Percentiles rank a stretch among this genome's conserved stretches.
These are phyloP conservation scores for Arthroderma sp. DNA, from an alignment of 2,329 filamentous ascomycete species.

Conservation along the genomic window DNA sequence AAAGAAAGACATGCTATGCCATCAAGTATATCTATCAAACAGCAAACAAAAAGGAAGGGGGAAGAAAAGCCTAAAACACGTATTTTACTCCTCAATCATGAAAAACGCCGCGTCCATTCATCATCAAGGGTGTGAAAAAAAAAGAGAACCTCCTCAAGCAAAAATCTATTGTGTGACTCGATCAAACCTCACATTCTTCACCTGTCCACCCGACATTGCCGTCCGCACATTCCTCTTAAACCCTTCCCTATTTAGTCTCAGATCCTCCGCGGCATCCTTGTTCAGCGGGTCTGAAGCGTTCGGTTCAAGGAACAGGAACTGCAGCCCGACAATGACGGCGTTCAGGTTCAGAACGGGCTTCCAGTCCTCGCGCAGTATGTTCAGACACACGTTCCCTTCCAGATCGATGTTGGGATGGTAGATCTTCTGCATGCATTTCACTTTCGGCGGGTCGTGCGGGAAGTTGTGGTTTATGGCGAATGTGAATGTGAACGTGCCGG, in stretches of 20 bases:
- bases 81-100: too few relatives aligned
- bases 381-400: slow-evolving; percentile 94
- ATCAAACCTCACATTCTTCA: slow-evolving; percentile 64
- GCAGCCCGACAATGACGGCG: slow-evolving; percentile 86
- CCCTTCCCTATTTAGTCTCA: slow-evolving; percentile 68
- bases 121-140: too few relatives aligned
- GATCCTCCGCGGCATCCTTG: slow-evolving; percentile 90
- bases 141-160: background rate
- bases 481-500: slow-evolving; percentile 73
- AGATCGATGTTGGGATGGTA: slow-evolving; percentile 99
- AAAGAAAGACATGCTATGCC: too few relatives aligned
- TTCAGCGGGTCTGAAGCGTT: slow-evolving; percentile 97
- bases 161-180: slow-evolving; percentile 52
- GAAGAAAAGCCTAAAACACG: too few relatives aligned
- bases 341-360: slow-evolving; percentile 96
- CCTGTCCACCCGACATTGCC: slow-evolving; percentile 66
- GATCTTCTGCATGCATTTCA: slow-evolving; percentile 94
- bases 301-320: slow-evolving; percentile 90
- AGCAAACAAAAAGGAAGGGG: too few relatives aligned
- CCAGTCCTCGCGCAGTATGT: slow-evolving; percentile 96
- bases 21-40: too few relatives aligned
- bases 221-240: slow-evolving; percentile 85
- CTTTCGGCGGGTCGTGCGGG: slow-evolving; percentile 93
- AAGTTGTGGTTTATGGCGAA: slow-evolving; percentile 92
- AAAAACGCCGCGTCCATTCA: too few relatives aligned